Evolutionary conservation across 1,284 basidiomycete species (phyloP).

Genomic region (Apiotrichum domesticum): DNA sequence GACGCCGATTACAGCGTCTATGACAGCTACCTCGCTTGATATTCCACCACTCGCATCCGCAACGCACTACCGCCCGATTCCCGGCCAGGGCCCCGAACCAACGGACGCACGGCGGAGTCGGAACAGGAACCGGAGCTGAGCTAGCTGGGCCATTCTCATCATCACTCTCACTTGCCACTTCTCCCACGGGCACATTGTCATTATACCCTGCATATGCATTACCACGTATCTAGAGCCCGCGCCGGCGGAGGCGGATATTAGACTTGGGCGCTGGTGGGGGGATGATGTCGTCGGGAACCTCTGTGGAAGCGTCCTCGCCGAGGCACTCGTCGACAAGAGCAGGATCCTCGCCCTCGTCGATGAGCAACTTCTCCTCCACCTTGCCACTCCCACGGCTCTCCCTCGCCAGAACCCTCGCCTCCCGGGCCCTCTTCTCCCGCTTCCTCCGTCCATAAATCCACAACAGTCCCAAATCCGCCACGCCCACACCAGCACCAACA

Average conservation of each 20-base stretch:
- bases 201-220: slow-evolving; percentile 5
- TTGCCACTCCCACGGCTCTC: neutral
- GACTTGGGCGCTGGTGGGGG: neutral
- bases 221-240: neutral
- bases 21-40: too few species aligned
- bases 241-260: slow-evolving; percentile 6
- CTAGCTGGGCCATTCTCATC: too few species aligned
- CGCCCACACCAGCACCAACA: slow-evolving; percentile 31
- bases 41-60: neutral
- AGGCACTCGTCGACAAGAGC: neutral
- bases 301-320: neutral
- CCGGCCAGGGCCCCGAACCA: neutral
- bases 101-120: too few species aligned
- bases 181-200: too few species aligned
- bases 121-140: too few species aligned
- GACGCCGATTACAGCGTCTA: too few species aligned
- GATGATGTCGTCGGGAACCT: neutral
- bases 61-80: neutral
- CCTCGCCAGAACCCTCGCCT: neutral
- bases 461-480: slow-evolving; percentile 32
- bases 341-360: neutral
- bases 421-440: neutral
- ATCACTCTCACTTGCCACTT: too few species aligned
- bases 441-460: slow-evolving; percentile 23
- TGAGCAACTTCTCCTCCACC: neutral